Evolutionary conservation across 2,329 filamentous ascomycete genomes (phyloP), one percentile per base, ranked within the genome.

Genomic region (Karstenula rhodostoma): DNA sequence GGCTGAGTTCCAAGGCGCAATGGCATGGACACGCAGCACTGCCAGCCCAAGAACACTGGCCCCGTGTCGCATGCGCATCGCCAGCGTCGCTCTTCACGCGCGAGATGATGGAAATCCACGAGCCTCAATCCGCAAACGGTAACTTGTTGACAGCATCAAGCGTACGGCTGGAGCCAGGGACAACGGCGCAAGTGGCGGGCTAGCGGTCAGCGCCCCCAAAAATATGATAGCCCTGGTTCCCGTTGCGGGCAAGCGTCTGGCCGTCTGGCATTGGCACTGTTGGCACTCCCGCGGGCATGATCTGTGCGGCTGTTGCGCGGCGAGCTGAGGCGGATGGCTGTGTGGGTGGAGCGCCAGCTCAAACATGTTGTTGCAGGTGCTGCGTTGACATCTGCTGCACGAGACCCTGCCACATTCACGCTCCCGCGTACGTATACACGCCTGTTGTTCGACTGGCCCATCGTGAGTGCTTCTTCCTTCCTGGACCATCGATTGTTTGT

Each of bases 281-380:
- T 47, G 52, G 52, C 52, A 46, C 52, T 55, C 52, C 52, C 52
- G 52, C 52, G 17, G 52, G 13, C 40, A 12, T 55, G 52, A 55
- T 55, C 52, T 46, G 52, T 55, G 52, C 52, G 52, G 52, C 35
- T 42, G 52, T 55, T 46, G 52, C 40, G 52, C 51, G 27, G 51
- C 37, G 37, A 43, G 51, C 52, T 55, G 52, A 55, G 40, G 52
- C 42, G 52, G 52, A 55, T 55, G 52, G 52, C 52, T 55, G 52
- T 55, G 52, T 46, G 40, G 27, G 35, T 35, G 35, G 32, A 40
- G 52, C 19, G 52, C 42, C 40, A 55, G 52, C 52, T 55, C 52
- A 55, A 46, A 55, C 52, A 55, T 55, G 52, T 35, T 17, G 42
- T 40, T 55, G 17, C 40, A n/a, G 10, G 27, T 42, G n/a, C 29